Base-by-base conservation (phyloP, 1,284 basidiomycete species). In the Ustilago trichophora region DNA sequence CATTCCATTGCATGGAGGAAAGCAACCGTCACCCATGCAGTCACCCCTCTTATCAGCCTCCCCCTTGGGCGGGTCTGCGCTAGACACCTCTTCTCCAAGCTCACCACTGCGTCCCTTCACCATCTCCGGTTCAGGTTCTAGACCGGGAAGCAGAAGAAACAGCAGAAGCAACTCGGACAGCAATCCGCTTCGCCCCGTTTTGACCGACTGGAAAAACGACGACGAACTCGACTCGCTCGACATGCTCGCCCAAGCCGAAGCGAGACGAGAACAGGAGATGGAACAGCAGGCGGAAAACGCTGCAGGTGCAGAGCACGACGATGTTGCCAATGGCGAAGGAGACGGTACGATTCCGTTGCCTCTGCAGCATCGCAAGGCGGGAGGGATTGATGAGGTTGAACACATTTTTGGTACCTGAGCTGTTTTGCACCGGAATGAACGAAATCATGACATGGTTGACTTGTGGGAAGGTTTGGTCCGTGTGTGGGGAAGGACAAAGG, bases 311-410 rank as follows among this genome's bases (percentile, higher is more conserved):
- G 75, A 62, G 9, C 65, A 43, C 1, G 44, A 31, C 27, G 27
- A 29, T n/a, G n/a, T n/a, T 29, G 27, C 7, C 8, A 13, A 29
- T 29, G 27, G 8, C 13, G 9, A 45, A 59, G 12, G 62, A 34
- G 19, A 15, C 8, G 26, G 19, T 18, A 22, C 13, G 25, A 37
- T 29, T 29, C n/a, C n/a, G n/a, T n/a, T n/a, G n/a, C 70, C 58
- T 22, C 49, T 60, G 41, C 62, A 76, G 33, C 59, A 57, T 22
- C 77, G 69, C 33, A 72, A 74, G 47, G 73, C 69, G 18, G 72
- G 72, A 1, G 75, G 78, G 18, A 77, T 78, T 16, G 77, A 79
- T 37, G 69, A 76, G 53, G 72, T 76, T 10, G 74, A 76, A 45
- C 72, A 76, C 42, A 72, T 76, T 25, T 76, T 76, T 46, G 74